Evolutionary conservation across 495 filamentous ascomycete genomes (phyloP).

Genomic region (Baudoinia panamericana): DNA sequence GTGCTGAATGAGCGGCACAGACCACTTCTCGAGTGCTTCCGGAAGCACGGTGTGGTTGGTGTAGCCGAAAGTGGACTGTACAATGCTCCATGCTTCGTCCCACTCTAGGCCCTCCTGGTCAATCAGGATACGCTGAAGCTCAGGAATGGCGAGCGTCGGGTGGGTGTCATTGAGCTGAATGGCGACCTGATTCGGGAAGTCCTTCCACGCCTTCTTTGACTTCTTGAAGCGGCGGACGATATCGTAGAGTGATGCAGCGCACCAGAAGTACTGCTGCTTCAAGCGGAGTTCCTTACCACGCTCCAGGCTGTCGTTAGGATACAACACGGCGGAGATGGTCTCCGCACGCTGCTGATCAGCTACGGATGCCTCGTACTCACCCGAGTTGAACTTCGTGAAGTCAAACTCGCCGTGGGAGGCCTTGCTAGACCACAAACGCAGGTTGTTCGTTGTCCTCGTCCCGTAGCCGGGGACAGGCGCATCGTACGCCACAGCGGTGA

Average conservation of each 20-base stretch:
- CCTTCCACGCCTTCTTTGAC: conserved; percentile 74
- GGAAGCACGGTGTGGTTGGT: conserved; percentile 97
- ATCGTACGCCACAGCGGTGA: conserved; percentile 88
- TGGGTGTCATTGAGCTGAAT: conserved; percentile 98
- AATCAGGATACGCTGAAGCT: conserved; percentile 81
- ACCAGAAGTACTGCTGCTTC: conserved; percentile 99
- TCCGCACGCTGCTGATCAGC: conserved; percentile 91
- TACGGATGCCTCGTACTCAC: conserved; percentile 94
- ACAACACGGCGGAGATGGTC: conserved; percentile 93
- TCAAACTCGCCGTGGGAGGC: conserved; percentile 95
- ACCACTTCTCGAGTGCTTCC: conserved; percentile 97
- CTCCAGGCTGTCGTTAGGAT: conserved; percentile 95
- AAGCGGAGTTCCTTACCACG: conserved; percentile 91
- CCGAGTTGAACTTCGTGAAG: conserved; percentile 98
- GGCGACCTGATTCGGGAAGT: conserved; percentile 88
- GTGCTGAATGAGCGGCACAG: conserved; percentile 81
- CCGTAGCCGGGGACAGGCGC: conserved; percentile 86
- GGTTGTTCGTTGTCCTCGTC: conserved; percentile 87
- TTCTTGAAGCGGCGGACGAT: conserved; percentile 98
- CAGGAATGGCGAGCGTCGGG: conserved; percentile 89
- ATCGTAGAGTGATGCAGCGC: conserved; percentile 87
- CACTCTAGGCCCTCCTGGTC: conserved; percentile 84
- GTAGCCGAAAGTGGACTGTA: conserved; percentile 69
- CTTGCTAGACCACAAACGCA: conserved; percentile 93
- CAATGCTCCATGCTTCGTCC: conserved; percentile 78